Conservation (phyloP, 1,284 basidiomycete genomes). For the Malassezia nana region DNA sequence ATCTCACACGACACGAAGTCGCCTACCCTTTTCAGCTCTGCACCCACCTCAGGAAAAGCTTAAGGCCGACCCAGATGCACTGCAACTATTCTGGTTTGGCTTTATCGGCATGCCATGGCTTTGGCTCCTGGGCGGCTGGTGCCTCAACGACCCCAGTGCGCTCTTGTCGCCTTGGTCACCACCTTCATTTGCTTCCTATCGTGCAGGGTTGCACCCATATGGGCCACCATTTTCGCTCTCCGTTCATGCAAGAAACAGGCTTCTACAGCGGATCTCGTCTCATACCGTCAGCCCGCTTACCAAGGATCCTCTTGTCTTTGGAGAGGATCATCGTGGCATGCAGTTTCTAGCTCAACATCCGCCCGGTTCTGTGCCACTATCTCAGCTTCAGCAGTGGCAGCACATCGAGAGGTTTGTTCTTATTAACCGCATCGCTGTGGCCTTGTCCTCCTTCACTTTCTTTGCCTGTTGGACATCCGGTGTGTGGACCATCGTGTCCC, state of each 20-base stretch:
- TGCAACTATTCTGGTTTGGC: constrained; percentile 16
- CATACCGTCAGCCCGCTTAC: not conserved
- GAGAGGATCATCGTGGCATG: constrained; percentile 3
- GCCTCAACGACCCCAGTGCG: constrained; percentile 6
- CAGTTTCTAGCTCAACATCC: constrained; percentile 3
- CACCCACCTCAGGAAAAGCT: constrained; percentile 9
- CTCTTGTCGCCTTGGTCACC: constrained; percentile 15
- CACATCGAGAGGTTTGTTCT: constrained; percentile 14
- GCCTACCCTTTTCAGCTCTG: constrained; percentile 9
- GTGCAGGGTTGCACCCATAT: constrained; percentile 14
- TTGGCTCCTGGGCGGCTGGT: constrained; percentile 22
- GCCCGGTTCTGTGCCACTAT: not conserved
- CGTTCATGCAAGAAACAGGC: not conserved
- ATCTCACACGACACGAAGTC: not conserved
- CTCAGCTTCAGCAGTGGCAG: constrained; percentile 3
- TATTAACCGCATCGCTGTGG: constrained; percentile 14
- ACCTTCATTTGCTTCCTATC: constrained; percentile 13
- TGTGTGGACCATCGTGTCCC: constrained; percentile 17
- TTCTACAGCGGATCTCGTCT: constrained; percentile 1
- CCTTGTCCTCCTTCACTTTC: constrained; percentile 11
- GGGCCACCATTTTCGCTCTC: constrained; percentile 13
- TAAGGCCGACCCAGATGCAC: constrained; percentile 8
- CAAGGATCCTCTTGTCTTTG: constrained; percentile 5
- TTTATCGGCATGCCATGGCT: constrained; percentile 23
- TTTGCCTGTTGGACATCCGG: constrained; percentile 15